A percentile compares a stretch with the other conserved stretches of the same genome.
Evolutionary conservation across 2,329 filamentous ascomycete species (phyloP).

Genomic region (Penicillium sp.): DNA sequence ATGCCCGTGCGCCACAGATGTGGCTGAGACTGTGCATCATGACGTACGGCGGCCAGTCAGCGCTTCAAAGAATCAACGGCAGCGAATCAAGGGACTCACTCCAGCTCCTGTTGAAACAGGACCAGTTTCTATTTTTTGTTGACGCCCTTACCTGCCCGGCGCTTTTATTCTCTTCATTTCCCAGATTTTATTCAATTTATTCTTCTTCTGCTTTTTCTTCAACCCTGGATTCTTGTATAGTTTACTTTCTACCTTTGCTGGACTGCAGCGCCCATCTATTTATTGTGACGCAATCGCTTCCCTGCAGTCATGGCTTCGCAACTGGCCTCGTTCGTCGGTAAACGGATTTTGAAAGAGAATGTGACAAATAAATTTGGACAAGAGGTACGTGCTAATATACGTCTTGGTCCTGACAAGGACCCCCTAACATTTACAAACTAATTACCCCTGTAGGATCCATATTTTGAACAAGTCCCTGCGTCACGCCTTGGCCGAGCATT

Average conservation of each 20-base stretch:
- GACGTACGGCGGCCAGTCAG: neutral
- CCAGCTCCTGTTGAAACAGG: neutral
- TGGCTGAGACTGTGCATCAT: neutral
- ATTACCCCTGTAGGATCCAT: constrained; percentile 67
- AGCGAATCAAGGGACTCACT: neutral
- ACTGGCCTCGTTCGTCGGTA: constrained; percentile 25
- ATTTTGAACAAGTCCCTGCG: constrained; percentile 77
- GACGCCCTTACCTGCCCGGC: neutral
- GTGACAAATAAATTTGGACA: constrained; percentile 40
- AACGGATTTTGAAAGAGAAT: constrained; percentile 34
- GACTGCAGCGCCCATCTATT: neutral
- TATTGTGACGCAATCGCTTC: neutral
- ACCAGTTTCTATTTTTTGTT: neutral
- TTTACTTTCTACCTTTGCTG: neutral
- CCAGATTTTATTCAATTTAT: neutral
- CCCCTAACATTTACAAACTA: neutral
- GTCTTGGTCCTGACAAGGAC: neutral
- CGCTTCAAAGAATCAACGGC: neutral
- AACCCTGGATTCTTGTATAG: neutral
- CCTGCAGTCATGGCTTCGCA: constrained; percentile 17
- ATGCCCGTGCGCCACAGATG: neutral
- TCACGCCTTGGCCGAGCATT: constrained; percentile 64
- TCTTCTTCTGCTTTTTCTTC: neutral
- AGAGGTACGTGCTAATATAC: constrained; percentile 28
- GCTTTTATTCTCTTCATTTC: neutral